These are phyloP conservation scores for Candida stauntonica DNA, from an alignment of 805 yeast species.

Conservation along the genomic window DNA sequence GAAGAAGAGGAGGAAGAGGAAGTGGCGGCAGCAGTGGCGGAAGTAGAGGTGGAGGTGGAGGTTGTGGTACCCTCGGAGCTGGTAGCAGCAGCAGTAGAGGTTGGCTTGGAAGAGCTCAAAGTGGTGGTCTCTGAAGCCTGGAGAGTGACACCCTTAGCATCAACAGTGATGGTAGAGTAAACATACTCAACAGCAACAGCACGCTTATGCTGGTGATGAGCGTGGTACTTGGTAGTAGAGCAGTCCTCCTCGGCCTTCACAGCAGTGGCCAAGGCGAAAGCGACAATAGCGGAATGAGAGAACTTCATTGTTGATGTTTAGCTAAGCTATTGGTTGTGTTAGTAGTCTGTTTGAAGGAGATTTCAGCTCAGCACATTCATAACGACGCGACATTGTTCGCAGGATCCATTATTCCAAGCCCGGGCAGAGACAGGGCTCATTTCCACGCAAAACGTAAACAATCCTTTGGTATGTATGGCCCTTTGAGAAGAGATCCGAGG, in stretches of 20 bases:
- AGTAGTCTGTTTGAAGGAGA: slow-evolving; percentile 1
- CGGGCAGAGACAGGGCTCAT: too few relatives aligned
- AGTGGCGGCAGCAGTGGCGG: slow-evolving; percentile 24
- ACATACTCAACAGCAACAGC: slow-evolving; percentile 48
- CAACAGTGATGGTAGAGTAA: slow-evolving; percentile 52
- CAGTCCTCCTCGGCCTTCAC: slow-evolving; percentile 17
- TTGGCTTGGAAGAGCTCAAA: slow-evolving; percentile 15
- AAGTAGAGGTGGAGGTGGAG: slow-evolving; percentile 22
- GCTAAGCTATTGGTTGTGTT: not conserved
- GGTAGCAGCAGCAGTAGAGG: slow-evolving; percentile 17
- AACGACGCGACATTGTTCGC: too few relatives aligned
- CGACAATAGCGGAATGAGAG: slow-evolving; percentile 12
- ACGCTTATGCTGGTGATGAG: slow-evolving; percentile 47
- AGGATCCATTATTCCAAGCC: too few relatives aligned
- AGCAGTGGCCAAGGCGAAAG: slow-evolving; percentile 8
- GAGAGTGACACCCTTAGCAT: slow-evolving; percentile 43
- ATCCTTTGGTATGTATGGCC: not conserved
- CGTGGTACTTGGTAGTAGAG: slow-evolving; percentile 24
- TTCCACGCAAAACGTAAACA: not conserved
- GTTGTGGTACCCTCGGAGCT: slow-evolving; percentile 19
- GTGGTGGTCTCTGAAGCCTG: slow-evolving; percentile 4
- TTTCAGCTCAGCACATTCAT: too few relatives aligned
- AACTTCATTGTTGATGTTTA: slow-evolving; percentile 11
- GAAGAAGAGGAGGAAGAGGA: slow-evolving; percentile 22
- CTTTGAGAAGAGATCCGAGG: not conserved